Evolutionary conservation across 1,284 basidiomycete species (phyloP), one percentile per base, ranked within the genome.

Genomic region (Caloboletus firmus): DNA sequence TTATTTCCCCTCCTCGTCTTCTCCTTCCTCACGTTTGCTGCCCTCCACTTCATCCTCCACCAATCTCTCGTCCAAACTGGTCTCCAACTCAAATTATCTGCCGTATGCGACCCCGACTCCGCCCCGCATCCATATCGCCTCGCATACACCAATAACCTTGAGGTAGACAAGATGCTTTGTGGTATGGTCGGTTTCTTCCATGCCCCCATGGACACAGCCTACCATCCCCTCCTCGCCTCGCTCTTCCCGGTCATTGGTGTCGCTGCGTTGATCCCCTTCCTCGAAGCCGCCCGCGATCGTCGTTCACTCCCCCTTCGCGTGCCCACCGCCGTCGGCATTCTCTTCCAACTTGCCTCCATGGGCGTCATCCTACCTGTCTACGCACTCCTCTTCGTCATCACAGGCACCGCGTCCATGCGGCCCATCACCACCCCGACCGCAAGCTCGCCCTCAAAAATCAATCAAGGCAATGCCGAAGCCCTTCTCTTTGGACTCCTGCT

Each of bases 321-420:
- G 5, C 66, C 58, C n/a, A 55, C 55, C 10, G 49, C 22, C 20
- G 17, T 69, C 20, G 49, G 57, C 10, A 30, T 57, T 22, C 36
- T 67, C 22, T 58, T 62, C 62, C 77, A 78, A 56, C 46, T 66
- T 28, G 54, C 67, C 28, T 68, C 72, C n/a, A 62, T 72, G 47
- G 80, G 72, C 9, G 57, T 72, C 43, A 61, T 69, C 32, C 67
- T 74, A 49, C 74, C 79, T 12, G 32, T 78, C 9, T 82, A 77
- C 48, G 75, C 73, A 71, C 58, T 77, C 28, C 48, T 73, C 22
- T 74, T 77, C 56, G 68, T 78, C 51, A 52, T 72, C 36, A 71
- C 73, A 1, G 72, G 73, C 4, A 61, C 67, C 4, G 56, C 67
- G 1, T 59, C 49, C 28, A 35, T 52, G n/a, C 47, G 3, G 6